phyloP scores from a whole-genome alignment of 306 rosid genomes.

The Sphenostylis stenocarpa region DNA sequence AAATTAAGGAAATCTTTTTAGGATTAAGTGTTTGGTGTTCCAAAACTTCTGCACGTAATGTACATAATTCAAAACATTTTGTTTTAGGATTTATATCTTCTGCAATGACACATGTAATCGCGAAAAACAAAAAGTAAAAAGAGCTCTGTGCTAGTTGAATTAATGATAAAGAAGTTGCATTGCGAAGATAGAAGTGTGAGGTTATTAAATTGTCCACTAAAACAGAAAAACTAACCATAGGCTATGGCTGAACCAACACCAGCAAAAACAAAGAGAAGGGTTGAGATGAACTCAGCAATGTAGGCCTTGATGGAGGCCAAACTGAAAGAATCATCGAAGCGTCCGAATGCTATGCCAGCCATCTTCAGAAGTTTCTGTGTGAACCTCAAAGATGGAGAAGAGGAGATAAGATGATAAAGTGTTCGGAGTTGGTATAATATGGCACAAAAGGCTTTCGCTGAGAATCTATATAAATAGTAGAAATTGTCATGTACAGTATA shows the following conservation, averaged over 20 bases:
- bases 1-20: background rate
- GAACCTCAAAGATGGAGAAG: constrained; percentile 15
- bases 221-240: constrained; percentile 50
- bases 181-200: background rate
- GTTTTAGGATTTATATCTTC: background rate
- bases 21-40: background rate
- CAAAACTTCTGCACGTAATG: constrained; percentile 18
- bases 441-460: constrained; percentile 34
- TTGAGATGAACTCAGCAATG: constrained; percentile 91
- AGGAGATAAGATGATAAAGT: constrained; percentile 32
- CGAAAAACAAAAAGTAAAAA: background rate
- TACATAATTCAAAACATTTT: background rate
- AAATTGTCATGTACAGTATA: background rate
- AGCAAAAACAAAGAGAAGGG: constrained; percentile 85
- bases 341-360: constrained; percentile 79
- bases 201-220: background rate
- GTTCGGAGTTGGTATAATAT: constrained; percentile 21
- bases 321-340: constrained; percentile 73
- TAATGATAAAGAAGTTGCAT: background rate
- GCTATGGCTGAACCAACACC: constrained; percentile 91
- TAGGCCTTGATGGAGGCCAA: constrained; percentile 69
- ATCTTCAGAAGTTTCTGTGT: constrained; percentile 36
- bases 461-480: constrained; percentile 25
- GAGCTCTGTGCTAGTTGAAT: background rate
- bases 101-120: background rate